phyloP scores from a whole-genome alignment of 768 basidiomycete species.

The Mycena crocata region DNA sequence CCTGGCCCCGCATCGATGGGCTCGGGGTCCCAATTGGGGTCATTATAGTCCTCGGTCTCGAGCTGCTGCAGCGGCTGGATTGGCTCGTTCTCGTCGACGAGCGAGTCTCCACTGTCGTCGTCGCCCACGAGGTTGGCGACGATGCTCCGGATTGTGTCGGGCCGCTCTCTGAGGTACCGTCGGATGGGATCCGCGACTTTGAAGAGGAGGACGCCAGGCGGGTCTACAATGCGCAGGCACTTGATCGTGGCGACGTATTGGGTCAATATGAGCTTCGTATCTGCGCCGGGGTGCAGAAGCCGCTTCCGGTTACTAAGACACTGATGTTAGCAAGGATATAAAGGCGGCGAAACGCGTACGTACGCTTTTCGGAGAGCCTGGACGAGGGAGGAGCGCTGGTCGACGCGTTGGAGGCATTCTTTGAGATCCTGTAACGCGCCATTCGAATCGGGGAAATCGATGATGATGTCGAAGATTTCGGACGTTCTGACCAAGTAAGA shows the following conservation, averaged over 20 bases:
- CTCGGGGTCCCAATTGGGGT: constrained; percentile 96
- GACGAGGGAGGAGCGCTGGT: constrained; percentile 82
- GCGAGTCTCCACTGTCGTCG: constrained; percentile 80
- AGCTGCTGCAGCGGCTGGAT: constrained; percentile 79
- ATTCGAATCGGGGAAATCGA: constrained; percentile 90
- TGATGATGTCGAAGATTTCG: constrained; percentile 96
- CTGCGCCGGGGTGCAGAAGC: constrained; percentile 94
- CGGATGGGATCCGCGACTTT: constrained; percentile 95
- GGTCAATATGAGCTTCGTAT: constrained; percentile 88
- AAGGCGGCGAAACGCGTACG: constrained; percentile 37
- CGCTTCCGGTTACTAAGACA: constrained; percentile 81
- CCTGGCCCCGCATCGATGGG: constrained; percentile 97
- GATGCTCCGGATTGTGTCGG: constrained; percentile 94
- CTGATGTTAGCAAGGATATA: constrained; percentile 20
- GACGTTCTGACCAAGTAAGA: constrained; percentile 56
- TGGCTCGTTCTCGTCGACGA: constrained; percentile 88
- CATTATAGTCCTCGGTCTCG: constrained; percentile 87
- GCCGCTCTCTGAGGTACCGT: constrained; percentile 82
- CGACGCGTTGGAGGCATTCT: constrained; percentile 85
- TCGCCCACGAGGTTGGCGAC: constrained; percentile 92
- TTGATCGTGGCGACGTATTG: constrained; percentile 95
- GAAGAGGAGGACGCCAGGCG: constrained; percentile 91
- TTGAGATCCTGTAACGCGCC: constrained; percentile 89
- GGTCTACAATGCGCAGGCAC: constrained; percentile 90
- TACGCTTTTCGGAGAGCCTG: constrained; percentile 84